Conservation (phyloP, 768 basidiomycete species). For the Boletus sp. region DNA sequence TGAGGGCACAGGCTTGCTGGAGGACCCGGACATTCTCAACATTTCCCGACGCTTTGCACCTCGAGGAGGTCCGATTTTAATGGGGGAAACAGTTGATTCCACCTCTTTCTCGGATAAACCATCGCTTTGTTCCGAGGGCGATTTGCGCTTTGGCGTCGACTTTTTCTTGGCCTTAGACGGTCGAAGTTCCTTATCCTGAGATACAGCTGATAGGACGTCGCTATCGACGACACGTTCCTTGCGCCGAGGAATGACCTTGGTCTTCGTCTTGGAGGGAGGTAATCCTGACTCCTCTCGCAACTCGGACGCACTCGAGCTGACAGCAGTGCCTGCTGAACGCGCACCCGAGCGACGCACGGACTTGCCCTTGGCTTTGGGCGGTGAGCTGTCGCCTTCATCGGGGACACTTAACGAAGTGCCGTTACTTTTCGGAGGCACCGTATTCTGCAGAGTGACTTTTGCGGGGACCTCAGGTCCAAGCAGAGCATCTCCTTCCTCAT, state of each 20-base stretch:
- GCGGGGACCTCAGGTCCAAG: not conserved
- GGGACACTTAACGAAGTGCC: not conserved
- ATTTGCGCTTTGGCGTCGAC: not conserved
- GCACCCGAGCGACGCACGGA: not conserved
- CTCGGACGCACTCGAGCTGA: not conserved
- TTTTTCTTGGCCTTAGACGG: slow-evolving; percentile 1
- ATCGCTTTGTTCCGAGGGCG: not conserved
- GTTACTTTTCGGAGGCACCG: not conserved
- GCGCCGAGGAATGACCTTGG: not conserved
- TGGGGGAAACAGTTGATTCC: not conserved
- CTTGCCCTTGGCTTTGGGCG: slow-evolving; percentile 5
- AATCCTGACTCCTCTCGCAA: not conserved
- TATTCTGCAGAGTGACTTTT: not conserved
- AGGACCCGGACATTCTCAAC: not conserved
- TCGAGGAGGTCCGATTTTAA: slow-evolving; percentile 28
- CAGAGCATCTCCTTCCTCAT: slow-evolving; percentile 2
- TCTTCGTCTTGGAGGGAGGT: not conserved
- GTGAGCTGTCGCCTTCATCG: slow-evolving; percentile 2
- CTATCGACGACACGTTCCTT: not conserved
- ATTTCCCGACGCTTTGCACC: slow-evolving; percentile 11
- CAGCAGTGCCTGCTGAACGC: not conserved
- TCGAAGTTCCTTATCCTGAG: slow-evolving; percentile 3
- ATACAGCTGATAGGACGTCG: not conserved
- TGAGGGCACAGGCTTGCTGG: not conserved
- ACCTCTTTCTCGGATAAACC: slow-evolving; percentile 4